Evolutionary conservation across 179 eudicot genomes (phyloP).

Genomic region (Pouteria campechiana): DNA sequence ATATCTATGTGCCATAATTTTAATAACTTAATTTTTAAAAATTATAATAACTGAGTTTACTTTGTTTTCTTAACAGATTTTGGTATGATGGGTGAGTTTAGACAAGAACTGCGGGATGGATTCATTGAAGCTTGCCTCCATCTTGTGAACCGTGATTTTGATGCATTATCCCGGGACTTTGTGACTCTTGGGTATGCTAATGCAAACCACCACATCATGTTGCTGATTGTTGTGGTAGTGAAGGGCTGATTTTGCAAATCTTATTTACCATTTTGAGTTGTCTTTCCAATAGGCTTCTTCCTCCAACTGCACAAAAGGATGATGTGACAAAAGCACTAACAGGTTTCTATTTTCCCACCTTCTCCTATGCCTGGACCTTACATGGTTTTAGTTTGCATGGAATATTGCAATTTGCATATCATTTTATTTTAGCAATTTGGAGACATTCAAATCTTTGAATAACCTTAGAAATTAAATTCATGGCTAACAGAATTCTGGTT

Average conservation of each 20-base stretch:
- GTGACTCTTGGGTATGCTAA: conserved; percentile 75
- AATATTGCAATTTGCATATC: no score
- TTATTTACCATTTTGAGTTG: conserved; percentile 5
- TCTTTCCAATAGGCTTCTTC: conserved; percentile 91
- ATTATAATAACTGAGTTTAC: background rate
- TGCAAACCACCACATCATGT: conserved; percentile 4
- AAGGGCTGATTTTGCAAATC: conserved; percentile 1
- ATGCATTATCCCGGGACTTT: conserved; percentile 83
- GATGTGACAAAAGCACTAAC: conserved; percentile 87
- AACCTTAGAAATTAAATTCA: no score
- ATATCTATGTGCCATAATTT: no score
- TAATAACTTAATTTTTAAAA: no score
- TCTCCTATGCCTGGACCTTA: no score
- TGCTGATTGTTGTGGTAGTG: background rate
- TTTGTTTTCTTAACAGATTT: conserved; percentile 41
- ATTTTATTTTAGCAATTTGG: no score
- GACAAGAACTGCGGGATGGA: conserved; percentile 88
- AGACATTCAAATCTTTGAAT: no score
- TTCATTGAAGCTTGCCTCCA: conserved; percentile 98
- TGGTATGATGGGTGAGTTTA: conserved; percentile 99
- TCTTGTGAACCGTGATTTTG: conserved; percentile 89
- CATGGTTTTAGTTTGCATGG: no score
- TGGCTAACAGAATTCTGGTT: no score
- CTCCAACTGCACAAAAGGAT: conserved; percentile 75
- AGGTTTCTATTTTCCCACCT: conserved; percentile 32